Conservation (phyloP, 176 grass and related monocot species). For the Dendrocalamus sinicus region DNA sequence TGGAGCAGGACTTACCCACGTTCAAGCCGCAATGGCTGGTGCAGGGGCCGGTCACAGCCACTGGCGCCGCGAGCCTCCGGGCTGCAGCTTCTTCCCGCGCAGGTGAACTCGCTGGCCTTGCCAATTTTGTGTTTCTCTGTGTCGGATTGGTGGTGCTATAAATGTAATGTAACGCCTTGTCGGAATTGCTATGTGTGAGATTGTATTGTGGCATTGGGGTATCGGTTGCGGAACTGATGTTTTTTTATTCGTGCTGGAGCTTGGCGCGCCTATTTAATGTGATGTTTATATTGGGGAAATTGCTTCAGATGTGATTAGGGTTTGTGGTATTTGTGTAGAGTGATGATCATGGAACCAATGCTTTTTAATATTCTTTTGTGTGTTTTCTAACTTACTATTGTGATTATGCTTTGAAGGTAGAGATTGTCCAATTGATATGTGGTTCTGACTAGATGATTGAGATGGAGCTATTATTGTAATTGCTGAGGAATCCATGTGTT, state of each 20-base stretch:
- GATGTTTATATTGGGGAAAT: background rate
- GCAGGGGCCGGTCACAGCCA: slow-evolving; percentile 29
- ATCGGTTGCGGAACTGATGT: background rate
- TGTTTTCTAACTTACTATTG: slow-evolving; percentile 1
- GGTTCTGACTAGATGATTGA: slow-evolving; percentile 17
- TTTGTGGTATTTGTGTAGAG: background rate
- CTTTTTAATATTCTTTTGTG: background rate
- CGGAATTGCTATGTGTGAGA: slow-evolving; percentile 22
- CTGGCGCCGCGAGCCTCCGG: slow-evolving; percentile 42
- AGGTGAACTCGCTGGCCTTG: slow-evolving; percentile 49
- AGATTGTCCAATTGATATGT: background rate
- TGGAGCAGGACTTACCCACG: slow-evolving; percentile 56
- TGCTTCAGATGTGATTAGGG: background rate
- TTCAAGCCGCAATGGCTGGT: slow-evolving; percentile 74
- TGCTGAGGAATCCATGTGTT: background rate
- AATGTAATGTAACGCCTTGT: background rate
- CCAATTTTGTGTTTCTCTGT: background rate
- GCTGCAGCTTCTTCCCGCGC: slow-evolving; percentile 34
- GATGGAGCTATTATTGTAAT: slow-evolving; percentile 27
- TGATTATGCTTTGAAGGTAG: slow-evolving; percentile 25
- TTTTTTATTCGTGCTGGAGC: background rate
- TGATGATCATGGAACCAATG: background rate
- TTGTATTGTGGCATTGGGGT: background rate
- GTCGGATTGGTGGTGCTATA: background rate
- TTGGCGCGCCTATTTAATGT: background rate